Evolutionary conservation across 2,329 filamentous ascomycete genomes (phyloP), one percentile per base, ranked within the genome.

Genomic region (Parascedosporium putredinis): DNA sequence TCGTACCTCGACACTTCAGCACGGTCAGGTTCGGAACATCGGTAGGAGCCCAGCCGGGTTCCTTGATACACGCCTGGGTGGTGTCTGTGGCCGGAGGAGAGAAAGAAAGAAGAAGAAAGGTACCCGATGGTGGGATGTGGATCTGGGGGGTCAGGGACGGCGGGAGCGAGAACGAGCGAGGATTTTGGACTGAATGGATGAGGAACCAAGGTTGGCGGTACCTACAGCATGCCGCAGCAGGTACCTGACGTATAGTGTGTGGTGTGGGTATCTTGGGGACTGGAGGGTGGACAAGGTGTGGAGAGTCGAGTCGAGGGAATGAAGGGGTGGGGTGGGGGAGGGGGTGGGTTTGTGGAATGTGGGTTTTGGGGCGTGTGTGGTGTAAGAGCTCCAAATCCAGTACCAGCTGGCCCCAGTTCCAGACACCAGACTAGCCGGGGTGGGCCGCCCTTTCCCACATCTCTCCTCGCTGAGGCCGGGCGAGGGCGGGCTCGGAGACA

Each of bases 41-140:
- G 70, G 71, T 73, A 73, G 68, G 69, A 68, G 64, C 64, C 66
- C 67, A 69, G 68, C 71, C 70, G 70, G 69, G 62, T 65, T 68
- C 64, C 64, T 65, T 72, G 70, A 70, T 67, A 72, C 70, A 71
- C 60, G 58, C 59, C 58, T 60, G 59, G 47, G 59, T 60, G 57
- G 55, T 56, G 58, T 60, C 60, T 62, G 59, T 62, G 61, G 57
- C 56, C 56, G 57, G 46, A 31, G 46, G 12, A 47, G 51, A 43
- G 46, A 45, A 24, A 55, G 55, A 56, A 31, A 6, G 27, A 31
- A 31, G 12, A 12, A 31, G 12, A 31, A 31, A 12, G 12, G 27
- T 31, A 31, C 27, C 27, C 6, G 6, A 12, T 7, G 27, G 27
- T 31, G 27, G 27, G 27, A 31, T 31, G 27, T 6, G 27, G 27